Conservation (phyloP, 192 early-diverging fungal species). For the Lobosporangium transversale region DNA sequence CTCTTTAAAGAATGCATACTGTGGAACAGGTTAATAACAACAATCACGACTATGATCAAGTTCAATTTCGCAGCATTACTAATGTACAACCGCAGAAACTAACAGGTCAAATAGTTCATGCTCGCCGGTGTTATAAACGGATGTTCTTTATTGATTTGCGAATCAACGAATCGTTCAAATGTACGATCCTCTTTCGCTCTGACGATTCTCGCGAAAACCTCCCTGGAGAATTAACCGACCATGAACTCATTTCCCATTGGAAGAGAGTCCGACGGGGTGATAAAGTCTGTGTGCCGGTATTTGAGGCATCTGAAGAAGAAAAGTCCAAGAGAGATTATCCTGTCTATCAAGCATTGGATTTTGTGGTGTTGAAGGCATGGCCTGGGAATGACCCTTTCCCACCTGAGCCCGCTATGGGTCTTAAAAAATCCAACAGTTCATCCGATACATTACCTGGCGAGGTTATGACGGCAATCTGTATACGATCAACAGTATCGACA, state of each 20-base stretch:
- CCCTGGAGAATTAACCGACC: slow-evolving; percentile 11
- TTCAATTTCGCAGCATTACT: too few species aligned
- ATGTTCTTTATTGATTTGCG: slow-evolving; percentile 51
- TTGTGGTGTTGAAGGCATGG: slow-evolving; percentile 35
- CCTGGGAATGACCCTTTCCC: slow-evolving; percentile 29
- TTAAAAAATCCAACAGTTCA: background rate
- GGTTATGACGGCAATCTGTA: background rate
- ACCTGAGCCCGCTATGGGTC: slow-evolving; percentile 35
- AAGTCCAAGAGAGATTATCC: slow-evolving; percentile 15
- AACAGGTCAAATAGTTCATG: slow-evolving; percentile 50
- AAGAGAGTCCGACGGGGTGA: slow-evolving; percentile 36
- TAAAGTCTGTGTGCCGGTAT: slow-evolving; percentile 7
- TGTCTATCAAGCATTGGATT: slow-evolving; percentile 37
- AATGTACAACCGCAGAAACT: too few species aligned
- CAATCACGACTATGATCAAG: too few species aligned
- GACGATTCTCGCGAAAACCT: slow-evolving; percentile 48
- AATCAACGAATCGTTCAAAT: slow-evolving; percentile 17
- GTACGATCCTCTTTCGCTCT: slow-evolving; percentile 55
- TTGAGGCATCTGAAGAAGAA: slow-evolving; percentile 31
- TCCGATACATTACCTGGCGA: background rate
- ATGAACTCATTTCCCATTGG: slow-evolving; percentile 15
- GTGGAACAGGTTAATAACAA: too few species aligned
- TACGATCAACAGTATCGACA: background rate
- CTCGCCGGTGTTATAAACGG: slow-evolving; percentile 37
- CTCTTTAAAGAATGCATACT: too few species aligned